Conservation (phyloP, 306 rosid species). For the Nissolia schottii region DNA sequence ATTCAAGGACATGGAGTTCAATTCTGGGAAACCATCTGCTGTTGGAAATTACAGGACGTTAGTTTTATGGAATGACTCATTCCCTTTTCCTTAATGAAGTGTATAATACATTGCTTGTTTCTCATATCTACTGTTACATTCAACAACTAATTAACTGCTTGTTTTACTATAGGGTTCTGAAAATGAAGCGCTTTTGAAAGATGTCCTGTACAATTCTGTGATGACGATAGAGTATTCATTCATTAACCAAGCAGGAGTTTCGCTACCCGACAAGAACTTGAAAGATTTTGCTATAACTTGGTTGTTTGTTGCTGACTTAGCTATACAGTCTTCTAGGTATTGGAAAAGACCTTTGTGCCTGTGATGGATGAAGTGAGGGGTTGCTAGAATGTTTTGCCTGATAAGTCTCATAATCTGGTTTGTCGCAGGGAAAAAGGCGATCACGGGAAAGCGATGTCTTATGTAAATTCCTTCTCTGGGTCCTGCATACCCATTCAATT, state of each 20-base stretch:
- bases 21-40: background rate
- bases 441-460: slow-evolving; percentile 51
- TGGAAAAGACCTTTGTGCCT: slow-evolving; percentile 24
- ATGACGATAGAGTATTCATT: slow-evolving; percentile 51
- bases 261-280: slow-evolving; percentile 36
- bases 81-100: slow-evolving; percentile 4
- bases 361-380: slow-evolving; percentile 2
- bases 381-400: slow-evolving; percentile 24
- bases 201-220: slow-evolving; percentile 48
- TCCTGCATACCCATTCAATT: slow-evolving; percentile 60
- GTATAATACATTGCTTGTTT: background rate
- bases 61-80: slow-evolving; percentile 6
- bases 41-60: slow-evolving; percentile 22
- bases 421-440: slow-evolving; percentile 58
- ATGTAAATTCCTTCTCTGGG: slow-evolving; percentile 48
- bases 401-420: slow-evolving; percentile 34
- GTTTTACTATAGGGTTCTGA: slow-evolving; percentile 48
- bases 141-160: slow-evolving; percentile 13
- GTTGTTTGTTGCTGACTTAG: slow-evolving; percentile 61
- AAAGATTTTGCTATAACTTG: slow-evolving; percentile 60
- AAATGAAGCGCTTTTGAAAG: slow-evolving; percentile 47
- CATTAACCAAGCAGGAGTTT: slow-evolving; percentile 35
- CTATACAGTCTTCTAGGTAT: slow-evolving; percentile 63
- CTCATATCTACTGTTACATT: background rate
- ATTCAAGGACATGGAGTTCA: slow-evolving; percentile 12